Evolutionary conservation across 2,329 filamentous ascomycete species (phyloP), one percentile per base, ranked within the genome.

Genomic region (Aureobasidium subglaciale): DNA sequence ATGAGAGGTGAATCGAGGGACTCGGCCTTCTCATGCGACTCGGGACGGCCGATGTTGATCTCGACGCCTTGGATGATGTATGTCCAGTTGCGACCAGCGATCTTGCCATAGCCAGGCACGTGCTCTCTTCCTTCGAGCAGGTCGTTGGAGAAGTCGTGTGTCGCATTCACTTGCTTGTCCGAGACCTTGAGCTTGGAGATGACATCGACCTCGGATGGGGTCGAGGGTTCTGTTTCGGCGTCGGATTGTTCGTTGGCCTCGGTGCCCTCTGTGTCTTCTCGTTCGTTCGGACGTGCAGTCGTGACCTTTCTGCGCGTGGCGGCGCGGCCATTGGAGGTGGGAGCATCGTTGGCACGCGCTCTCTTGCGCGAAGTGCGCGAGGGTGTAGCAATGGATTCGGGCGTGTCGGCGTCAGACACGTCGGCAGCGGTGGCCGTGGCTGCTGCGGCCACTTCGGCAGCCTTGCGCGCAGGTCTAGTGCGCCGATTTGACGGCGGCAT

Each of bases 81-180:
- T 9, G 88, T 90, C 88, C 88, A 93, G 67, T 89, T 86, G 61
- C 84, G 82, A 15, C 87, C 88, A 18, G 87, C 84, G 59, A 93
- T 85, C 73, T 92, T 92, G 56, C 88, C 88, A 68, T 88, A 93
- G 32, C 88, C 88, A 6, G 74, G 71, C 29, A 75, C 72, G 62
- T 73, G 63, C 68, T 74, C 65, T 66, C 70, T 63, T 60, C 74
- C 67, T 66, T 73, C 71, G 46, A 78, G 72, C 42, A 77, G 65
- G 56, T 77, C 73, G 57, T 80, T 76, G 2, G 78, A 77, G 61
- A 83, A 86, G 43, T 79, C 72, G 37, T 84, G 65, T 1, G 75
- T 68, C n/a, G 78, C 75, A 59, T 84, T 80, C 2, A 86, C 74
- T 2, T 79, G 67, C 61, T 75, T 74, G 46, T 69, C 66, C 16